Evolutionary conservation across 192 early-diverging fungal genomes (phyloP), one percentile per base, ranked within the genome.

Genomic region (Coemansia sp.): DNA sequence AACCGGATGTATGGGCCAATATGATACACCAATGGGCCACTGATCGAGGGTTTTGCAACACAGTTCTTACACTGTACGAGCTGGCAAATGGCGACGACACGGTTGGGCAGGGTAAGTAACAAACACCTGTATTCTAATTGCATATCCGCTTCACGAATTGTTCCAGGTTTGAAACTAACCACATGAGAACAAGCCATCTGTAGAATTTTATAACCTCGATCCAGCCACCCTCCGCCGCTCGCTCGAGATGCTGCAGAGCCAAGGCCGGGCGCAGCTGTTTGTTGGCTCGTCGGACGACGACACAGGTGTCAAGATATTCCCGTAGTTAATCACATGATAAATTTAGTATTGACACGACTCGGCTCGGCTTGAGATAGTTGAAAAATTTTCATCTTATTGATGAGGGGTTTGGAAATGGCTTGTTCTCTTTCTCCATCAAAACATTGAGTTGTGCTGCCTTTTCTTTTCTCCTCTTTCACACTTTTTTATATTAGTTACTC

Each of bases 281-380:
- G 78, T 60, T 21, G 78, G 78, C 52, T 52, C 78, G 3, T 81
- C 78, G 0, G 78, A 81, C 65, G 87, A 89, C 14, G 88, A 91
- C 57, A 83, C 90, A 70, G 95, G 95, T 32, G 88, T 97, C 59
- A 97, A 97, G 74, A 92, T 97, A 67, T 91, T 91, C 37, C 51
- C 64, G 19, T 49, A 49, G 48, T 21, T 29, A 25, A 55, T 25
- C 53, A 25, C 25, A 15, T 29, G 24, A 17, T n/a, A 35, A 11
- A 17, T n/a, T 17, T 11, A 24, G 23, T 39, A 8, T 19, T 39
- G 55, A 45, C 27, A 57, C 64, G 43, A 55, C 64, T 65, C 64
- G 55, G 53, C 52, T 64, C 60, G 51, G 14, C 5, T 38, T 55
- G 32, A 12, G 47, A 25, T 45, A 24, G 58, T 19, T n/a, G 58